phyloP scores from a whole-genome alignment of 2,329 filamentous ascomycete genomes.

The Neophaeococcomyces aloes region DNA sequence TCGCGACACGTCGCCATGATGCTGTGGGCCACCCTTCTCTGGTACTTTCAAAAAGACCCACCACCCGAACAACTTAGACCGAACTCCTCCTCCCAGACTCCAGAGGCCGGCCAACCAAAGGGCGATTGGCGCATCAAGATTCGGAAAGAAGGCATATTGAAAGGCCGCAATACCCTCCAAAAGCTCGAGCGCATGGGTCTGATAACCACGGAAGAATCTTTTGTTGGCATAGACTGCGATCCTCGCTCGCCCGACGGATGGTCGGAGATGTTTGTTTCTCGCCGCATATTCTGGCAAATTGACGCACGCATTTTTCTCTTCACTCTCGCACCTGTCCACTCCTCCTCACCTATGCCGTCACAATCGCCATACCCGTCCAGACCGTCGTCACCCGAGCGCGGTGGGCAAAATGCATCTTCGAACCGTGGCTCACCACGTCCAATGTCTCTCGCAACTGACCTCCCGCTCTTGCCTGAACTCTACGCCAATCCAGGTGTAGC shows the following conservation, averaged over 20 bases:
- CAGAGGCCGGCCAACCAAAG: constrained; percentile 58
- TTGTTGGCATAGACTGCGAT: constrained; percentile 55
- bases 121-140: constrained; percentile 83
- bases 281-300: constrained; percentile 81
- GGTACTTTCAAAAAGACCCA: constrained; percentile 88
- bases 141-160: constrained; percentile 76
- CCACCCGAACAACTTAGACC: constrained; percentile 57
- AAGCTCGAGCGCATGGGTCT: constrained; percentile 92
- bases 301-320: constrained; percentile 81
- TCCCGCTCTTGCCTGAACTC: constrained; percentile 13
- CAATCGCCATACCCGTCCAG: constrained; percentile 43
- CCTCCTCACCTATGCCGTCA: constrained; percentile 36
- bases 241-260: constrained; percentile 57
- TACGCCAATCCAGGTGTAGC: constrained; percentile 15
- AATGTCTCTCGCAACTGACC: not conserved
- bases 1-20: constrained; percentile 92
- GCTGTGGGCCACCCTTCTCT: constrained; percentile 87
- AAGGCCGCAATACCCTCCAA: constrained; percentile 68
- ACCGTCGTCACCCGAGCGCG: constrained; percentile 40
- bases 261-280: constrained; percentile 71
- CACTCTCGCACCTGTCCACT: constrained; percentile 55
- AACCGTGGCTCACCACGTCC: constrained; percentile 2
- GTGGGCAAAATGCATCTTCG: constrained; percentile 3
- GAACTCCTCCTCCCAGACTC: constrained; percentile 54
- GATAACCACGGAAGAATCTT: constrained; percentile 63